These are phyloP conservation scores for Axilococcus clingmanii DNA, from an alignment of 139 green algal genomes.

Conservation along the genomic window DNA sequence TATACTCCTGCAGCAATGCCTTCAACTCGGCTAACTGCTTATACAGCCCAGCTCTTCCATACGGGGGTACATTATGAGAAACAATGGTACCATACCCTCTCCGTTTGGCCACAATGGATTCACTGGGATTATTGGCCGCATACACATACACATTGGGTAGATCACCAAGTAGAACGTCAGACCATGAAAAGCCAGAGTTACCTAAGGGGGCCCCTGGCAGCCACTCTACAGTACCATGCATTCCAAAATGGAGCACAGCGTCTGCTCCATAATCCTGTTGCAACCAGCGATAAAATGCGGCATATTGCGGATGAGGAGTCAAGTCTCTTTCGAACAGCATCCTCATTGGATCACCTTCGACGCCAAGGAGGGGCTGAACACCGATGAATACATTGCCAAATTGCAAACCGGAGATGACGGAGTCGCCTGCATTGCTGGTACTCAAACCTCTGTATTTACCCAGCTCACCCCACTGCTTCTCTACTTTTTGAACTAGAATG, in stretches of 20 bases:
- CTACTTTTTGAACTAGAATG: constrained; percentile 70
- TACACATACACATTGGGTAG: constrained; percentile 95
- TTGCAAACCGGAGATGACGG: constrained; percentile 56
- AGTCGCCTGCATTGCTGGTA: constrained; percentile 31
- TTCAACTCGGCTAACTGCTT: constrained; percentile 82
- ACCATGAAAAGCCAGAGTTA: constrained; percentile 71
- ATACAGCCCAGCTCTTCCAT: constrained; percentile 90
- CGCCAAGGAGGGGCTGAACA: constrained; percentile 82
- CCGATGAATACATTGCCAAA: constrained; percentile 92
- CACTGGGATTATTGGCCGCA: constrained; percentile 86
- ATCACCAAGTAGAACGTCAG: constrained; percentile 64
- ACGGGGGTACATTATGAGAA: constrained; percentile 92
- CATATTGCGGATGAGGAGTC: constrained; percentile 95
- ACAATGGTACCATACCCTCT: constrained; percentile 93
- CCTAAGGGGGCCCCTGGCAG: constrained; percentile 85
- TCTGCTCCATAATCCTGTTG: constrained; percentile 64
- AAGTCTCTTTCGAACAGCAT: constrained; percentile 96
- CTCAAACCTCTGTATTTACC: constrained; percentile 48
- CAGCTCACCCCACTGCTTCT: constrained; percentile 85
- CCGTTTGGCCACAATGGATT: constrained; percentile 93
- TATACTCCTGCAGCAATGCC: constrained; percentile 70
- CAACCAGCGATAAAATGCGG: constrained; percentile 92
- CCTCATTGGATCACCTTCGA: constrained; percentile 97
- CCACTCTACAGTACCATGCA: constrained; percentile 97
- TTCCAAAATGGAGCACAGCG: constrained; percentile 93